phyloP scores from a whole-genome alignment of 306 rosid species.

The Urtica urens region DNA sequence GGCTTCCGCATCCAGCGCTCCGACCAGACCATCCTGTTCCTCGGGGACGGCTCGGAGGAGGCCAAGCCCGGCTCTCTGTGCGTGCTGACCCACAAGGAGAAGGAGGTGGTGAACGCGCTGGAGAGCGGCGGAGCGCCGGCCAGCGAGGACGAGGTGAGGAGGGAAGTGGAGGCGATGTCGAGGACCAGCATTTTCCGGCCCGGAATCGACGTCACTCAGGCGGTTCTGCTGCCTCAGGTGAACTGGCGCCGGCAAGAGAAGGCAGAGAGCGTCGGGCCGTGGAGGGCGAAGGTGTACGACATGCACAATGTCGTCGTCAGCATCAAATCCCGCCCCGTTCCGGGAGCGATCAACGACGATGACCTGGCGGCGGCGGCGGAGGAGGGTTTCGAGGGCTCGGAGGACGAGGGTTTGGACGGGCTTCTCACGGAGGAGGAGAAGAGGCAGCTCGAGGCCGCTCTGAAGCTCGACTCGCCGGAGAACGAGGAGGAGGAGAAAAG shows the following conservation, averaged over 20 bases:
- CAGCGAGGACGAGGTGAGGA: conserved; percentile 80
- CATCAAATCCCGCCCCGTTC: conserved; percentile 86
- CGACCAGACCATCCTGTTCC: conserved; percentile 79
- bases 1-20: conserved; percentile 95
- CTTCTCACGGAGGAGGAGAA: conserved; percentile 88
- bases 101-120: conserved; percentile 83
- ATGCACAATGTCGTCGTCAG: conserved; percentile 97
- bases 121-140: conserved; percentile 84
- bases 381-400: conserved; percentile 77
- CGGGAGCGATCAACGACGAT: conserved; percentile 95
- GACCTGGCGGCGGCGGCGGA: conserved; percentile 71
- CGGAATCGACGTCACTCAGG: conserved; percentile 93
- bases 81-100: conserved; percentile 90
- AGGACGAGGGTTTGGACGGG: conserved; percentile 65
- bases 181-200: conserved; percentile 91
- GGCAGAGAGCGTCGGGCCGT: conserved; percentile 70
- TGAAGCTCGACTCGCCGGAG: conserved; percentile 64
- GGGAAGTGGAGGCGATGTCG: conserved; percentile 90
- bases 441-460: conserved; percentile 81
- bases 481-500: conserved; percentile 43
- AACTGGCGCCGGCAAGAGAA: conserved; percentile 97
- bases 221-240: conserved; percentile 89
- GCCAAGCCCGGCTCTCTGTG: conserved; percentile 89
- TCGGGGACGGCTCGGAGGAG: conserved; percentile 90
- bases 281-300: conserved; percentile 96